Conservation (phyloP, 2,329 filamentous ascomycete genomes). For the Parasarocladium wereldwijsianum region DNA sequence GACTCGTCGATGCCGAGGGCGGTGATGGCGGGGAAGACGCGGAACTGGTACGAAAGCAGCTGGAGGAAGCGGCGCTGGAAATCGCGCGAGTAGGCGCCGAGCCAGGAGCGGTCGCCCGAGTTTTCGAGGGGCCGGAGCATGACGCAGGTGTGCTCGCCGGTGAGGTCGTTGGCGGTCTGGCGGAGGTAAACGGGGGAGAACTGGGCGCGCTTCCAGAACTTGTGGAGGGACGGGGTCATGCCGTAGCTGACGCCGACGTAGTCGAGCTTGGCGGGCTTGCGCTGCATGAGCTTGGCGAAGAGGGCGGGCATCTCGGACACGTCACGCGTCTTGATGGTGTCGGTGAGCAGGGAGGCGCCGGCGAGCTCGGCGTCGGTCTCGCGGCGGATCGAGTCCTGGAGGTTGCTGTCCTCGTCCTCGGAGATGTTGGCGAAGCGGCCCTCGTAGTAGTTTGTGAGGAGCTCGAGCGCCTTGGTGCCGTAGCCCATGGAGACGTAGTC, state of each 20-base stretch:
- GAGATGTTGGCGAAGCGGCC: constrained; percentile 78
- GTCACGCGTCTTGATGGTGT: constrained; percentile 81
- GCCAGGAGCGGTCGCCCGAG: constrained; percentile 63
- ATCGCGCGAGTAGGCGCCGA: constrained; percentile 79
- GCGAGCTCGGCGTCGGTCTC: constrained; percentile 74
- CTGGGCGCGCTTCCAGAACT: constrained; percentile 84
- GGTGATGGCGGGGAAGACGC: constrained; percentile 60
- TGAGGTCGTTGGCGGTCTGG: constrained; percentile 91
- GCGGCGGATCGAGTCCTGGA: constrained; percentile 53
- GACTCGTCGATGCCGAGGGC: constrained; percentile 83
- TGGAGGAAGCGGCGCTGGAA: constrained; percentile 91
- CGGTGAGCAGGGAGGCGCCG: constrained; percentile 60
- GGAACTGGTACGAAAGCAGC: constrained; percentile 85
- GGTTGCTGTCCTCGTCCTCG: constrained; percentile 43
- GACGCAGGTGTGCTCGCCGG: constrained; percentile 93
- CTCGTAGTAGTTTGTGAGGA: constrained; percentile 86
- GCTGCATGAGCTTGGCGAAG: constrained; percentile 76
- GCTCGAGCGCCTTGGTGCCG: constrained; percentile 72
- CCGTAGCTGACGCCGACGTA: constrained; percentile 95
- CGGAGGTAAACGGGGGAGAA: constrained; percentile 88
- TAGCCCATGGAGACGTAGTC: constrained; percentile 91
- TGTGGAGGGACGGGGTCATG: constrained; percentile 72
- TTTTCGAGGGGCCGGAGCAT: constrained; percentile 74
- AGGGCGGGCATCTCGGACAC: constrained; percentile 85
- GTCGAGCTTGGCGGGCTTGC: constrained; percentile 66